Base-by-base conservation (phyloP, 495 filamentous ascomycete species). In the Aspergillus heteromorphus region DNA sequence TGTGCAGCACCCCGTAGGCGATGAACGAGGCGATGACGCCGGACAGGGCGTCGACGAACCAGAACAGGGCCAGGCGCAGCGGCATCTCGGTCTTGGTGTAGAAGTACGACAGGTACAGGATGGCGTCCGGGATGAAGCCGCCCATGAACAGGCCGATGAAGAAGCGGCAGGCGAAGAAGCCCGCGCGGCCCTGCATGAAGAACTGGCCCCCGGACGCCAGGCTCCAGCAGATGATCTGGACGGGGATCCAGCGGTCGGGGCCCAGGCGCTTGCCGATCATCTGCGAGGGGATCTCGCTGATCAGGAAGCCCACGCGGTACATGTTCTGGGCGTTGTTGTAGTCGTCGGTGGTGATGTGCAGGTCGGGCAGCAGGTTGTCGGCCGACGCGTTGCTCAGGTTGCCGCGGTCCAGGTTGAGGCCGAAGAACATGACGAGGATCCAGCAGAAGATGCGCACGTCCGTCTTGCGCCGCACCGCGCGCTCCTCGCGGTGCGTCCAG, bases 401-500 rank as follows among this genome's bases (percentile, higher is more conserved):
- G 16, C 82, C 80, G n/a, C 87, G 77, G 58, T 92, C 87, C 1
- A 90, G 69, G 48, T 91, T 82, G 27, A 91, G 74, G 0, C 82
- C 84, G 49, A 89, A 88, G 73, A 95, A 95, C 65, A 83, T 86
- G 55, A 95, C 78, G 41, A 92, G 83, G 45, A 79, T 79, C 78
- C 78, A 80, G 16, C 70, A 27, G 25, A 74, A 74, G n/a, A 87
- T 74, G 14, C 59, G 65, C 17, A 58, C 53, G 55, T 82, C 79
- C 0, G 64, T 62, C 54, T 69, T 72, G 31, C 64, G 62, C 2
- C 57, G 53, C 8, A 70, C 53, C 3, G 34, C n/a, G 6, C 25
- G 50, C 53, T 82, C 79, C 58, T 80, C 79, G 5, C 63, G 50
- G 53, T 68, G 70, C 0, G 75, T 79, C 79, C 79, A 82, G 55